Evolutionary conservation across 192 early-diverging fungal species (phyloP), one percentile per base, ranked within the genome.

Genomic region (Allomyces macrogynus): DNA sequence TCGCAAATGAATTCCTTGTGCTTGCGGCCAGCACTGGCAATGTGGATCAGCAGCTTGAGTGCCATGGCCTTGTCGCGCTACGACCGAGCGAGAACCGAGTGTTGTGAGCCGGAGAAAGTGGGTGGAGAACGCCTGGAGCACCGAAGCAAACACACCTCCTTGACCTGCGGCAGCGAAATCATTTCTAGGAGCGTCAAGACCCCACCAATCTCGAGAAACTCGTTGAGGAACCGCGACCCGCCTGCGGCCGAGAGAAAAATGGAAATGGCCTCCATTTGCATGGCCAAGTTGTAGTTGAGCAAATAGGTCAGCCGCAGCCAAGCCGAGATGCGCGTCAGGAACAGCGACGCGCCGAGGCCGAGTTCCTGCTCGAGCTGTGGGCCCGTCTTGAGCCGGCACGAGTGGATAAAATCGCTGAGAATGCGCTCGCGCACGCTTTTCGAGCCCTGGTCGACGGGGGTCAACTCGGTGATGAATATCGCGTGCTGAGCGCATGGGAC

Each of bases 1-100:
- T 84, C 82, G 69, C 82, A 84, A 20, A 84, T 71, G 71, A 84
- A 84, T 68, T 84, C 82, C 62, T 84, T 84, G 67, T 81, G 80
- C 67, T 73, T 74, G 49, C 82, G 64, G 26, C 82, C 82, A 40
- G 78, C 70, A 49, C 74, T 71, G 1, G 79, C 78, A 60, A 84
- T 73, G 68, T 72, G 64, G 22, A 77, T 64, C 14, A 84, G 64
- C n/a, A 84, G 61, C 24, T 72, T 44, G 61, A 84, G 63, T 1
- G 79, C 80, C 63, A 81, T 77, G 0, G 82, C 73, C 67, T 81
- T 80, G 63, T 84, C 80, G 27, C 24, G 40, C 18, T 49, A 16
- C 9, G 64, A 12, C 4, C 32, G 32, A 40, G n/a, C n/a, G n/a
- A n/a, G 7, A 40, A 8, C 3, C 32, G 32, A 40, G 7, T 3